phyloP scores from a whole-genome alignment of 805 yeast genomes.

The Candida golubevii region DNA sequence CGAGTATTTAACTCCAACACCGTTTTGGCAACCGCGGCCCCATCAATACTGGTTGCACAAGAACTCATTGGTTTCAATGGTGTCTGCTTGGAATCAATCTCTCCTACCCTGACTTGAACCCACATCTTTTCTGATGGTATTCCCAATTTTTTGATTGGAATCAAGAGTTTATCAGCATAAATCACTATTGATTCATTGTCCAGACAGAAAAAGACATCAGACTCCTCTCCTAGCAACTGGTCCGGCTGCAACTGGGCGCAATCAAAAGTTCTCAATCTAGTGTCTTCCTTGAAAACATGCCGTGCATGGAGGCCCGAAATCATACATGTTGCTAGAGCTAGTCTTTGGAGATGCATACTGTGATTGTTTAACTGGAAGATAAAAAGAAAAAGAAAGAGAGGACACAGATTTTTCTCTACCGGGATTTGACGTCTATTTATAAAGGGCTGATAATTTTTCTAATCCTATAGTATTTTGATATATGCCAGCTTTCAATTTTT shows the following conservation, averaged over 20 bases:
- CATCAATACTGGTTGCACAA: conserved; percentile 6
- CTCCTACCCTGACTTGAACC: conserved; percentile 11
- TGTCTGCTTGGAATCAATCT: not conserved
- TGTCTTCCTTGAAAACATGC: too few relatives aligned
- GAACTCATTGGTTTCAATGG: conserved; percentile 5
- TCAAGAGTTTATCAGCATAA: not conserved
- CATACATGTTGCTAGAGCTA: too few relatives aligned
- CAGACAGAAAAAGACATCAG: conserved; percentile 1
- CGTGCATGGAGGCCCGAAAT: too few relatives aligned
- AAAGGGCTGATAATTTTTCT: too few relatives aligned
- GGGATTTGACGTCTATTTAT: too few relatives aligned
- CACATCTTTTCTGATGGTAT: conserved; percentile 1
- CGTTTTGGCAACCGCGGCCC: conserved; percentile 7
- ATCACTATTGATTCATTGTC: conserved; percentile 1
- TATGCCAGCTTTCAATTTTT: too few relatives aligned
- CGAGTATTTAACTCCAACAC: not conserved
- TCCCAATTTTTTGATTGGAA: not conserved
- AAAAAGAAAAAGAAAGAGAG: too few relatives aligned
- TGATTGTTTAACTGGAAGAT: too few relatives aligned
- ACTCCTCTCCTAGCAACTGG: not conserved
- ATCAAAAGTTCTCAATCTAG: not conserved
- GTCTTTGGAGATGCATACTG: too few relatives aligned
- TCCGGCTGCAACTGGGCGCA: not conserved
- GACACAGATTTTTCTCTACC: too few relatives aligned
- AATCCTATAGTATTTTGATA: too few relatives aligned